Percentiles rank a stretch among this genome's conserved stretches.
Conservation (phyloP, 2,329 filamentous ascomycete species). For the Lasiodiplodia theobromae region DNA sequence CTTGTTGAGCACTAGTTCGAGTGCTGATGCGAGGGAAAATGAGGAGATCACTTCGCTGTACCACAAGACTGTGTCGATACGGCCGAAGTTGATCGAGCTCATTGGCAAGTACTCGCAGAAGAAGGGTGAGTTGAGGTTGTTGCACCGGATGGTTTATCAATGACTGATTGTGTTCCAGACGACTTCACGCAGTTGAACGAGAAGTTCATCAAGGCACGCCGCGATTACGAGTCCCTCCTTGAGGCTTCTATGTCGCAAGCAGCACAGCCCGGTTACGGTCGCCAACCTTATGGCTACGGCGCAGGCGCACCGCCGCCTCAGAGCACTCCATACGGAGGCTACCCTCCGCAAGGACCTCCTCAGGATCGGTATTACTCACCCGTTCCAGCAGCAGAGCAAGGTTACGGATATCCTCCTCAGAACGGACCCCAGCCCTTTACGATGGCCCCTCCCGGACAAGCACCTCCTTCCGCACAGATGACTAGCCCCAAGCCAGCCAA, state of each 20-base stretch:
- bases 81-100: conserved; percentile 95
- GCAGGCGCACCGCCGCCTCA: conserved; percentile 40
- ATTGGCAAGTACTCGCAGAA: conserved; percentile 99
- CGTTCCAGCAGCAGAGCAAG: conserved; percentile 38
- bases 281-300: conserved; percentile 49
- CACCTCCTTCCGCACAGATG: conserved; percentile 36
- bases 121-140: conserved; percentile 71
- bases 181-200: conserved; percentile 99
- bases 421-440: conserved; percentile 45
- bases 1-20: conserved; percentile 79
- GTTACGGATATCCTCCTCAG: conserved; percentile 36
- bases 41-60: conserved; percentile 94
- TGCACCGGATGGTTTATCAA: conserved; percentile 30
- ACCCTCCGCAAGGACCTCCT: conserved; percentile 39
- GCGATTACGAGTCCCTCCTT: conserved; percentile 94
- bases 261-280: conserved; percentile 78
- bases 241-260: conserved; percentile 97
- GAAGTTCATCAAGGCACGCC: conserved; percentile 98
- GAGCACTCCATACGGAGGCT: conserved; percentile 34
- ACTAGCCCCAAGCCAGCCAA: conserved; percentile 36
- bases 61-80: conserved; percentile 90
- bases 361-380: conserved; percentile 48
- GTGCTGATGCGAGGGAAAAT: conserved; percentile 81
- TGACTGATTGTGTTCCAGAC: conserved; percentile 63
- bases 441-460: conserved; percentile 42